Conservation (phyloP, 192 early-diverging fungal species). For the Kickxella alabastrina region DNA sequence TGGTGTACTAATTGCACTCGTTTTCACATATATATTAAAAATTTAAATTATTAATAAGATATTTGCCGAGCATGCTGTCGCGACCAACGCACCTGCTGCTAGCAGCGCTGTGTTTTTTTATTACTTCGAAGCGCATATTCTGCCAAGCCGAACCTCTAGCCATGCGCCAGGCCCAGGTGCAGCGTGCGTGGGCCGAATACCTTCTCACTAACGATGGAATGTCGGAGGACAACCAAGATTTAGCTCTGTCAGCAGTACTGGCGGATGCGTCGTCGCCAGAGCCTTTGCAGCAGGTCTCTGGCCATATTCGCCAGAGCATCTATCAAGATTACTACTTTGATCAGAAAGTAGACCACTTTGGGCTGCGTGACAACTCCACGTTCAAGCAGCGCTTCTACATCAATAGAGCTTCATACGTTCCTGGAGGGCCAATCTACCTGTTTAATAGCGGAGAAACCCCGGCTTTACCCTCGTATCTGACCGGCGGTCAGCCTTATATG, state of each 20-base stretch:
- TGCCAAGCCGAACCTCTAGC: conserved; percentile 1
- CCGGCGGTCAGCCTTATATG: conserved; percentile 42
- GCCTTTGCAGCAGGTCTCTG: background rate
- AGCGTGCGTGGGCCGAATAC: conserved; percentile 25
- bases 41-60: no score
- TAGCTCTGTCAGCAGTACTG: background rate
- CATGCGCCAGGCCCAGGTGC: conserved; percentile 29
- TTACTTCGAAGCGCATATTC: background rate
- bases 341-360: conserved; percentile 48
- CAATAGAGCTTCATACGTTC: conserved; percentile 30
- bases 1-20: background rate
- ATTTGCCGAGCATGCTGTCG: no score
- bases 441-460: conserved; percentile 51
- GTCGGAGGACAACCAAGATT: background rate
- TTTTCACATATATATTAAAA: background rate
- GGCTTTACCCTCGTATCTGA: conserved; percentile 40
- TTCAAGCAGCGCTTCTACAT: conserved; percentile 49
- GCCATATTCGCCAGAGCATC: background rate
- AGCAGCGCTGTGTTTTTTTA: background rate
- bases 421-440: conserved; percentile 48
- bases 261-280: background rate
- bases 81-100: background rate
- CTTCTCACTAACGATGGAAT: conserved; percentile 1
- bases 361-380: conserved; percentile 14
- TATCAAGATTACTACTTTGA: conserved; percentile 28